Base-by-base conservation (phyloP, 2,329 filamentous ascomycete species). In the Didymella arachidicola region DNA sequence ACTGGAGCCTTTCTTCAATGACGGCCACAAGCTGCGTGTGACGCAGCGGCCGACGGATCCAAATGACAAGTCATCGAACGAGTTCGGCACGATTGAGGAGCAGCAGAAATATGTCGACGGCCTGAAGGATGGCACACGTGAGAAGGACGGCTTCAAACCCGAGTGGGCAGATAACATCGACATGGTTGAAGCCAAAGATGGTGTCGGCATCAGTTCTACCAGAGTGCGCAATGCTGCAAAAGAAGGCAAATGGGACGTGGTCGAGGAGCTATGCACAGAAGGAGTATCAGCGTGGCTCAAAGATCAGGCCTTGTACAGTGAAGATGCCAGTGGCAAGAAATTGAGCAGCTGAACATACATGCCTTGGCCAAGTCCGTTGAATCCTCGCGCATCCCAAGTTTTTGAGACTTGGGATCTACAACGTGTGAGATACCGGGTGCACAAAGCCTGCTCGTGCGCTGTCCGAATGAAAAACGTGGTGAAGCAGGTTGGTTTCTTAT, bases 151-250 rank as follows among this genome's bases (percentile, higher is more conserved):
- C 0, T 88, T 85, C 1, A 78, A 79, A 65, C 76, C 63, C 36
- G 80, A 80, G 59, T 93, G 90, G 90, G 82, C 80, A 38, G 71
- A 69, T 5, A 80, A 82, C 63, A 84, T 93, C 29, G 83, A 87
- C 59, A 74, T 92, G 71, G 84, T 87, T 1, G 78, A 84, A 16
- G 84, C 81, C 0, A 77, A 77, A 16, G 79, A 78, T 1, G 81
- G 79, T 5, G 79, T 77, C 8, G 74, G 81, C 3, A 77, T 86
- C 3, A 86, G 84, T 67, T 84, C 81, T 62, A 92, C 91, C 7
- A 82, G 79, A 66, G 88, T 89, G 43, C 81, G 90, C 49, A 80
- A 82, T 30, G 84, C 86, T 6, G 84, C 84, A 1, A 81, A 79
- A 57, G 68, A 66, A 5, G 72, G 75, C 11, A 81, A 84, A 42